Percentiles rank a stretch among this genome's conserved stretches.
Conservation (phyloP, 306 rosid species). For the Hylodesmum podocarpum region DNA sequence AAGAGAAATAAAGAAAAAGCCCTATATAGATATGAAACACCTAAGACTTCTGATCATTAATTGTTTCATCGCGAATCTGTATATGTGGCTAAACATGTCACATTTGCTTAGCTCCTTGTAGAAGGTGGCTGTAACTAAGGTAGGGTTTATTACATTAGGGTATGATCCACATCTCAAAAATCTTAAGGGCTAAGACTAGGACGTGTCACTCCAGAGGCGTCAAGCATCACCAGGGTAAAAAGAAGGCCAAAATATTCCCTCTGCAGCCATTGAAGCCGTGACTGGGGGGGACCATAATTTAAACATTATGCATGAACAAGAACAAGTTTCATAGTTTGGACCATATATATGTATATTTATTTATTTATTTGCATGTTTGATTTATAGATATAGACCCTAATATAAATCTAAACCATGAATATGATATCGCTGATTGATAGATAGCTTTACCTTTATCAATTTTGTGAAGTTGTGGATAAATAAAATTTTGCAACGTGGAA, state of each 20-base stretch:
- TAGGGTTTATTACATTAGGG: neutral
- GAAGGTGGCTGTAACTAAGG: neutral
- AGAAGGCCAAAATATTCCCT: slow-evolving; percentile 26
- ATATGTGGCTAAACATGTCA: neutral
- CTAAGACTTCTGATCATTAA: neutral
- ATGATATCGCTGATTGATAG: neutral
- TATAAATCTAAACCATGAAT: neutral
- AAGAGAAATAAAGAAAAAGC: neutral
- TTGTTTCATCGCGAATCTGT: neutral
- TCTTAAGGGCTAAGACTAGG: slow-evolving; percentile 28
- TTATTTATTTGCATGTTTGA: neutral
- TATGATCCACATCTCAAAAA: slow-evolving; percentile 14
- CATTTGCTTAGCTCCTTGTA: neutral
- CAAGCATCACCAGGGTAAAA: slow-evolving; percentile 32
- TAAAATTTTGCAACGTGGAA: neutral
- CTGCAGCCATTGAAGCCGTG: slow-evolving; percentile 15
- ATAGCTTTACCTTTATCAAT: neutral
- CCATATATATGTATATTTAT: neutral
- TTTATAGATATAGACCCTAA: neutral
- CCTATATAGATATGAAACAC: neutral
- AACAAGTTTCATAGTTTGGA: neutral
- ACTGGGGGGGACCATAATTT: slow-evolving; percentile 40
- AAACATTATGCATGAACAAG: slow-evolving; percentile 4
- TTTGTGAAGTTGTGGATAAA: neutral
- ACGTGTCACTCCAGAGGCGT: slow-evolving; percentile 42